Conservation (phyloP, 257 asterid genomes). For the Marsdenia floribunda region DNA sequence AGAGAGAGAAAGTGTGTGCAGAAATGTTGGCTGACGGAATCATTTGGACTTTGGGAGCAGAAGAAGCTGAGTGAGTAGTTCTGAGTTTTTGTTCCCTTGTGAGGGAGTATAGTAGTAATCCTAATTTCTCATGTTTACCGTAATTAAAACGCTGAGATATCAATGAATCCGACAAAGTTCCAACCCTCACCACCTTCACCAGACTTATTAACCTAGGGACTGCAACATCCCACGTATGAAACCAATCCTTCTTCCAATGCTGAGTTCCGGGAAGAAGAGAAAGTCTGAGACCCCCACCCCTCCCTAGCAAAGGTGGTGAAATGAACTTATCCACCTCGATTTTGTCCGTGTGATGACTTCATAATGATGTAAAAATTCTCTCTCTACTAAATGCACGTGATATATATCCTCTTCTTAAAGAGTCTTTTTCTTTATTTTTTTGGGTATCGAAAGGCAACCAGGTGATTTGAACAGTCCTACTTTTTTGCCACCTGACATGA, state of each 20-base stretch:
- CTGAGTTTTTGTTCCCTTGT: background rate
- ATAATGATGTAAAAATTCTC: background rate
- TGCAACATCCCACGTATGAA: background rate
- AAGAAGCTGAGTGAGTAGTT: background rate
- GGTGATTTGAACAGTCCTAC: conserved; percentile 5
- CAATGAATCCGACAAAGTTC: background rate
- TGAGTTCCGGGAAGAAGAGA: background rate
- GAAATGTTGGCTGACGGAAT: background rate
- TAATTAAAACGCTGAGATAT: background rate
- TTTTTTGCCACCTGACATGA: conserved; percentile 23
- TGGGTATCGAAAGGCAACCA: background rate
- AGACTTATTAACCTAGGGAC: background rate
- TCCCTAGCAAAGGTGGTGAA: background rate
- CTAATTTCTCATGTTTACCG: background rate
- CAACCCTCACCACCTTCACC: background rate
- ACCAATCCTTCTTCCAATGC: background rate
- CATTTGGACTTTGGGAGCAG: background rate
- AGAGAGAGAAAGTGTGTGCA: background rate
- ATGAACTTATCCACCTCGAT: conserved; percentile 10
- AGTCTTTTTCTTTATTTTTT: background rate
- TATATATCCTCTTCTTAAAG: background rate
- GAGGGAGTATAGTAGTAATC: background rate
- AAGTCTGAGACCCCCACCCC: background rate
- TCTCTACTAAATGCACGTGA: conserved; percentile 13
- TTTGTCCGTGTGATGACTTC: conserved; percentile 14